phyloP scores from a whole-genome alignment of 805 yeast species.

The Kodamaea kaohsiungensis region DNA sequence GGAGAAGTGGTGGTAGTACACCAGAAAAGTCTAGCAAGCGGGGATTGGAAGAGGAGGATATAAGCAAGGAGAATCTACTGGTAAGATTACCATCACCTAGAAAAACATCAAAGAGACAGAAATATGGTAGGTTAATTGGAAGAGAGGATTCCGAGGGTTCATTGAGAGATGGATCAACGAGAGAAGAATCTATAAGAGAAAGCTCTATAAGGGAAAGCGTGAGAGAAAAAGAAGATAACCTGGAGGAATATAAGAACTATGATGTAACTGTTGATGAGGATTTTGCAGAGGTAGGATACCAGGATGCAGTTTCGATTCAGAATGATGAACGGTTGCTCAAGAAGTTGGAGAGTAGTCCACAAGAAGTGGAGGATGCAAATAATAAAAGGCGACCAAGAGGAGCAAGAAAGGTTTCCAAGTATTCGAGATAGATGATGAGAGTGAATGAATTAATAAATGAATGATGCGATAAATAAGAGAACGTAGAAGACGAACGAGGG shows the following conservation, averaged over 20 bases:
- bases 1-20: constrained; percentile 2
- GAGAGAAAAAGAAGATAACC: neutral
- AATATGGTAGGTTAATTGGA: constrained; percentile 51
- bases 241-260: neutral
- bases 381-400: constrained; percentile 3
- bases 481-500: too few relatives aligned
- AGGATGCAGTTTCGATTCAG: constrained; percentile 21
- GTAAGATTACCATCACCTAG: constrained; percentile 52
- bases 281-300: constrained; percentile 24
- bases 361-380: neutral
- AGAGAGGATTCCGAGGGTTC: constrained; percentile 5
- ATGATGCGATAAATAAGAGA: too few relatives aligned
- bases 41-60: neutral
- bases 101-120: constrained; percentile 40
- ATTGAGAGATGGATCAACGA: neutral
- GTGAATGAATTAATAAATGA: neutral
- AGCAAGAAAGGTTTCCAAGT: constrained; percentile 8
- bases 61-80: neutral
- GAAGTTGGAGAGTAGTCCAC: constrained; percentile 16
- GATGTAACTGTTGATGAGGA: constrained; percentile 21
- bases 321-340: constrained; percentile 19
- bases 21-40: constrained; percentile 18
- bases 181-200: neutral
- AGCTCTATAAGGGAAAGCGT: neutral
- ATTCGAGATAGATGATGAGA: constrained; percentile 1